A percentile compares a stretch with the other conserved stretches of the same genome.
Conservation (phyloP, 2,329 filamentous ascomycete species). For the Scolecobasidium constrictum region DNA sequence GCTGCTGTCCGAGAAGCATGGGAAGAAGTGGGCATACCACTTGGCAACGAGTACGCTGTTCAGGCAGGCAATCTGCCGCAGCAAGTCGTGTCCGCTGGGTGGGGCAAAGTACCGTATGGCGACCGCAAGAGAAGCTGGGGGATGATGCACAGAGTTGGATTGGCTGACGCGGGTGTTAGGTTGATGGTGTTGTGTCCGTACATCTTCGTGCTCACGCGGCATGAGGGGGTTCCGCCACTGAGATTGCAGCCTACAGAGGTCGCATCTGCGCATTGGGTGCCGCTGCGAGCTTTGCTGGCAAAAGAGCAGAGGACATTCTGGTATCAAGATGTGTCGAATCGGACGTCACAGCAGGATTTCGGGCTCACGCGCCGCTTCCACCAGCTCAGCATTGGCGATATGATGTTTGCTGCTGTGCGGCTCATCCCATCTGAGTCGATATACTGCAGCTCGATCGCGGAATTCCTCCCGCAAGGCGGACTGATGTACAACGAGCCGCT, state of each 20-base stretch:
- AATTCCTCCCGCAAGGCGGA: conserved; percentile 30
- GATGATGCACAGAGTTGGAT: neutral
- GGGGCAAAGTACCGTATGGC: conserved; percentile 51
- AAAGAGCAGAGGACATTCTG: conserved; percentile 45
- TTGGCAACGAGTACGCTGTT: conserved; percentile 36
- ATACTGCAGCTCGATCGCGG: conserved; percentile 35
- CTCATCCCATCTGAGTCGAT: conserved; percentile 51
- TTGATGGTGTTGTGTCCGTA: conserved; percentile 62
- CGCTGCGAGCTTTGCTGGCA: conserved; percentile 49
- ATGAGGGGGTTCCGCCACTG: conserved; percentile 41
- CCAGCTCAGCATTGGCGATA: conserved; percentile 48
- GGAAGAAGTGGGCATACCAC: conserved; percentile 56
- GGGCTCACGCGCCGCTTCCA: conserved; percentile 43
- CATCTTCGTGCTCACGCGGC: conserved; percentile 51
- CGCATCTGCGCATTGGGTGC: conserved; percentile 59
- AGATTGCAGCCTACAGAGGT: conserved; percentile 58
- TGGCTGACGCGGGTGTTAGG: conserved; percentile 24
- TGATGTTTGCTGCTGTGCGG: conserved; percentile 56
- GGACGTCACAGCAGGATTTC: conserved; percentile 46
- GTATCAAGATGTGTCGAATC: conserved; percentile 52
- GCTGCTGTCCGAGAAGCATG: conserved; percentile 53
- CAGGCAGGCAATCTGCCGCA: conserved; percentile 53
- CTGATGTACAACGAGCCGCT: conserved; percentile 3
- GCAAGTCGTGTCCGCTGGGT: conserved; percentile 53
- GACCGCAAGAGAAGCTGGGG: neutral